Conservation (phyloP, 1,284 basidiomycete genomes). For the Papiliotrema nemorosa region DNA sequence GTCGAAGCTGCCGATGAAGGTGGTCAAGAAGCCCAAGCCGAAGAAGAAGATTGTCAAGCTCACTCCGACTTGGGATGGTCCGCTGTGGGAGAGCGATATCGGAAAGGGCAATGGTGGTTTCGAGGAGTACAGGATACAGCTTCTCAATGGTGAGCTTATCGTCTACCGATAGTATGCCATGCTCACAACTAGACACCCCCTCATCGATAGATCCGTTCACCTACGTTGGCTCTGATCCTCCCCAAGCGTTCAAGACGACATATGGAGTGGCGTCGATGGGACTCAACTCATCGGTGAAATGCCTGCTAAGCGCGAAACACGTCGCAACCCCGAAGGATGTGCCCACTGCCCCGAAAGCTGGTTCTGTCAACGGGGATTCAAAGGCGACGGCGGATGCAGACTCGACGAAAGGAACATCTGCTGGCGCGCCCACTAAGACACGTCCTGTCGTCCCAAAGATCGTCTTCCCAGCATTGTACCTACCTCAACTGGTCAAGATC, state of each 20-base stretch:
- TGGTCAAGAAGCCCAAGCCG: slow-evolving; percentile 26
- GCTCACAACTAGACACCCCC: slow-evolving; percentile 36
- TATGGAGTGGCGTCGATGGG: slow-evolving; percentile 34
- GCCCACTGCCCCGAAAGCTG: background rate
- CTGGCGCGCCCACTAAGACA: background rate
- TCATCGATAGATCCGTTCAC: slow-evolving; percentile 43
- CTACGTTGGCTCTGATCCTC: slow-evolving; percentile 28
- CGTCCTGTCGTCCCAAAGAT: slow-evolving; percentile 24
- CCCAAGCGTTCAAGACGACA: slow-evolving; percentile 27
- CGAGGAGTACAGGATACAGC: slow-evolving; percentile 41
- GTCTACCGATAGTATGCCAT: too few species aligned
- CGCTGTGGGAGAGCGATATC: slow-evolving; percentile 41
- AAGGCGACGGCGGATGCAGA: background rate
- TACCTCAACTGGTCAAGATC: slow-evolving; percentile 34
- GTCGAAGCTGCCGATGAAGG: slow-evolving; percentile 22
- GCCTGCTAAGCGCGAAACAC: slow-evolving; percentile 25
- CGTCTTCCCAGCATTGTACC: slow-evolving; percentile 34
- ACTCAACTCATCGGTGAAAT: slow-evolving; percentile 22
- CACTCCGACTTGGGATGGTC: slow-evolving; percentile 42
- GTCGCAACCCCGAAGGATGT: slow-evolving; percentile 1
- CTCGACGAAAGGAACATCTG: background rate
- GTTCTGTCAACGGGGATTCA: background rate
- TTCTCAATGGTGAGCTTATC: slow-evolving; percentile 48
- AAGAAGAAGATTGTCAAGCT: slow-evolving; percentile 44
- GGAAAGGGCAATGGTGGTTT: slow-evolving; percentile 36